Base-by-base conservation (phyloP, 148 eudicot species). In the Gaultheria prostrata region DNA sequence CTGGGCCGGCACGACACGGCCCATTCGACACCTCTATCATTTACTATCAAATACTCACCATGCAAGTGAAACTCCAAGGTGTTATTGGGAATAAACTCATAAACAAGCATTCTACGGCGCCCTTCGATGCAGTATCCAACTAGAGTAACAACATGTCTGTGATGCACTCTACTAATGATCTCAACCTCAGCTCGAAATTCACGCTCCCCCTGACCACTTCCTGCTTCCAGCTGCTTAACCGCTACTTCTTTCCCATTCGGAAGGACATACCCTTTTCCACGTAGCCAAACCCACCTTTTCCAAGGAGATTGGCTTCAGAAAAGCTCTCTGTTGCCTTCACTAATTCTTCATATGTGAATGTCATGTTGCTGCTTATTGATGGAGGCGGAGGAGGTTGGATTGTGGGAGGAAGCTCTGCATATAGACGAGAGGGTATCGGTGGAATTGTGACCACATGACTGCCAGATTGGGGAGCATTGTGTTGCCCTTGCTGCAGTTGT, bases 121-220 rank as follows among this genome's bases (percentile, higher is more conserved):
- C 99, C 99, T 78, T 93, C 84, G 49, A 90, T 94, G 90, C 99
- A 97, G 82, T 97, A 97, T 78, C 99, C 99, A 89, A 97, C 98
- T 86, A 97, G 87, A 1, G 99, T 93, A 75, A 97, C 99, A 79
- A 97, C 98, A 91, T 97, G 99, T 69, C 92, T 97, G 87, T 97
- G 99, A 91, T 97, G 99, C 30, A 97, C 98, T 33, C 98, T 93
- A 83, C 98, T 96, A 80, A 96, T 96, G 48, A 94, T 96, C 85
- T 96, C 99, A 85, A 96, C 97, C 87, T 96, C 99, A 13, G 99
- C 99, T 84, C 92, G 95, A 77, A 96, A 96, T 73, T 96, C 99
- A 11, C 97, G 93, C 85, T 96, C 99, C 63, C 99, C 98, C 81
- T 96, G 99, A 45, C 98, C 95, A 77, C 99, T 96, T 20, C 98